phyloP scores from a whole-genome alignment of 83 land plant species.

The Diphasiastrum complanatum region DNA sequence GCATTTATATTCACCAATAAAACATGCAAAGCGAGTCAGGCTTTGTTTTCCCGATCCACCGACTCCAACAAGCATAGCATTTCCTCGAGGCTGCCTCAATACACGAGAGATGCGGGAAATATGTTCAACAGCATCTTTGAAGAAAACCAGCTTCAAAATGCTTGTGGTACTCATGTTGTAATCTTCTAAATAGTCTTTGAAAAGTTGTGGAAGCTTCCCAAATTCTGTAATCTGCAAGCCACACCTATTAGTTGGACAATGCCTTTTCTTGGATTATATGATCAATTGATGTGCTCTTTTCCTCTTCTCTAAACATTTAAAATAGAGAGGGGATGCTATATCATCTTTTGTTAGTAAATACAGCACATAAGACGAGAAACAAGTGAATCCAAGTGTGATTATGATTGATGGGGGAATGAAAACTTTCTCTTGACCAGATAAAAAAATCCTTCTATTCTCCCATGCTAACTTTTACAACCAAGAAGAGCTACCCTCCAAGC shows the following conservation, averaged over 20 bases:
- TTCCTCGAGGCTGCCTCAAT: constrained; percentile 36
- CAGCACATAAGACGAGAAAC: too few relatives aligned
- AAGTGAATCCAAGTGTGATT: too few relatives aligned
- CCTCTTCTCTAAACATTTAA: too few relatives aligned
- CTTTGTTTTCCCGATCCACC: constrained; percentile 41
- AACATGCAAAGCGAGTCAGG: constrained; percentile 32
- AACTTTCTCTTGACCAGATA: too few relatives aligned
- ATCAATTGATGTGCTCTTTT: too few relatives aligned
- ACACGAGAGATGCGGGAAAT: constrained; percentile 29
- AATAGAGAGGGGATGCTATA: too few relatives aligned
- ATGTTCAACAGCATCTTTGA: constrained; percentile 38
- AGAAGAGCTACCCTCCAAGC: too few relatives aligned
- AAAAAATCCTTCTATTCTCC: too few relatives aligned
- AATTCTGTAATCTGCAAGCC: constrained; percentile 24
- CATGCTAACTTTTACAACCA: too few relatives aligned
- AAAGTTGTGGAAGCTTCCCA: constrained; percentile 28
- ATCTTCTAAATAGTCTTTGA: constrained; percentile 38
- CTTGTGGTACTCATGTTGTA: constrained; percentile 36
- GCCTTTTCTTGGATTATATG: too few relatives aligned
- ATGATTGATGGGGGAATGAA: too few relatives aligned
- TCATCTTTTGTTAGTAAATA: too few relatives aligned
- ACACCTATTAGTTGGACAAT: background rate
- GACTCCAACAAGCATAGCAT: constrained; percentile 41
- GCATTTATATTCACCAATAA: constrained; percentile 31
- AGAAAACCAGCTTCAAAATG: constrained; percentile 33